These are phyloP conservation scores for Apiotrichum akiyoshidainum DNA, from an alignment of 1,284 basidiomycete species.

Conservation along the genomic window DNA sequence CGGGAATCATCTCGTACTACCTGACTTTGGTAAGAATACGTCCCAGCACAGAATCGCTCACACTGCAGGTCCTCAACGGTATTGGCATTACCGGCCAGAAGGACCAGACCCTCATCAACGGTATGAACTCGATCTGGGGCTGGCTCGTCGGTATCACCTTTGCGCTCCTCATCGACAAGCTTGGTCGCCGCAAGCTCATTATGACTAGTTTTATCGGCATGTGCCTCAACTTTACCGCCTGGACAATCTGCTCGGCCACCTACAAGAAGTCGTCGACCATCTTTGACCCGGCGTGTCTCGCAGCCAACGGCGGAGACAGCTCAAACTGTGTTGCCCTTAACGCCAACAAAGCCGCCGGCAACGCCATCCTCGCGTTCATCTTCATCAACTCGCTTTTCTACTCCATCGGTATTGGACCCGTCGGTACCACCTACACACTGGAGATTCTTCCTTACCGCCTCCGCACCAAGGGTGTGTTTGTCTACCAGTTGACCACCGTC, in stretches of 20 bases:
- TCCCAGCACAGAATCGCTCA: too few species aligned
- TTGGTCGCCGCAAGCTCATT: conserved; percentile 33
- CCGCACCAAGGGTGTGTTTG: conserved; percentile 72
- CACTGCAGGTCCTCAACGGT: conserved; percentile 51
- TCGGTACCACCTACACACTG: conserved; percentile 20
- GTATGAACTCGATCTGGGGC: conserved; percentile 21
- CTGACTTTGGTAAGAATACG: conserved; percentile 57
- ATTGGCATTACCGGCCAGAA: conserved; percentile 65
- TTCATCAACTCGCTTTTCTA: conserved; percentile 43
- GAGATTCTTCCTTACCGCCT: conserved; percentile 43
- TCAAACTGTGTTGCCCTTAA: too few species aligned
- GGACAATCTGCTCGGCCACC: conserved; percentile 68
- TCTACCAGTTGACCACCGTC: conserved; percentile 50
- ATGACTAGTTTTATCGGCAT: conserved; percentile 24
- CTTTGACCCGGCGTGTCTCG: conserved; percentile 8
- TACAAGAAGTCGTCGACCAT: conserved; percentile 44
- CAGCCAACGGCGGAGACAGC: too few species aligned
- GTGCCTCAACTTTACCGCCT: conserved; percentile 59
- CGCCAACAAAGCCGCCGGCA: too few species aligned
- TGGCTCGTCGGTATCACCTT: conserved; percentile 16
- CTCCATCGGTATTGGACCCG: conserved; percentile 47
- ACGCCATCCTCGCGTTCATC: conserved; percentile 15
- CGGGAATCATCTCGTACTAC: conserved; percentile 54
- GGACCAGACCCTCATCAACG: conserved; percentile 65
- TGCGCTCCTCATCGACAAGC: conserved; percentile 42